Evolutionary conservation across 2,329 filamentous ascomycete species (phyloP).

Genomic region (Ophiostoma angusticollis): DNA sequence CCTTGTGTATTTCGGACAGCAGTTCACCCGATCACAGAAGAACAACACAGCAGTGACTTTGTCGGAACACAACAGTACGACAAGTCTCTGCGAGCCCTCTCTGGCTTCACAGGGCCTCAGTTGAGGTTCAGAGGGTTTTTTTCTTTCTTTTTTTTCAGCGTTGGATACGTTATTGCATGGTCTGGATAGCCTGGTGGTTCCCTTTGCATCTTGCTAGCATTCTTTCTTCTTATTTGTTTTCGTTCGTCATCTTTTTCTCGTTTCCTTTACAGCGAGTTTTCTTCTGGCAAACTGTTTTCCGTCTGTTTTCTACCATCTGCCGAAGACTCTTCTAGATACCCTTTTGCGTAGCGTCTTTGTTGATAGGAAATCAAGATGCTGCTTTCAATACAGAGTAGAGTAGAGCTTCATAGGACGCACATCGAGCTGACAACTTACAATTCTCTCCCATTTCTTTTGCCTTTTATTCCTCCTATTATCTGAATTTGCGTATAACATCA

Average conservation of each 20-base stretch:
- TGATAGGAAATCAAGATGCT: conserved; percentile 3
- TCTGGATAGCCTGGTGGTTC: too few species aligned
- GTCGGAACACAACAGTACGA: conserved; percentile 11
- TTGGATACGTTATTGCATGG: too few species aligned
- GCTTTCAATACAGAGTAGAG: neutral
- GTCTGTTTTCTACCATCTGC: neutral
- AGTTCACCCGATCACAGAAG: neutral
- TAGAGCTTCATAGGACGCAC: neutral
- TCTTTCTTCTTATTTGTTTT: neutral
- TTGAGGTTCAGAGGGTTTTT: conserved; percentile 5
- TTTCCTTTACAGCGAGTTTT: neutral
- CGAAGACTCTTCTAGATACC: too few species aligned
- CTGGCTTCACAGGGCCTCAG: conserved; percentile 8
- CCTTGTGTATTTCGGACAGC: conserved; percentile 6
- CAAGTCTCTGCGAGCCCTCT: conserved; percentile 5
- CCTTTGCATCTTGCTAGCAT: neutral
- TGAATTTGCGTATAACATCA: too few species aligned
- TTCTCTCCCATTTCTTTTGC: neutral
- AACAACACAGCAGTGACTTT: conserved; percentile 1
- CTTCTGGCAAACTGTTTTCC: neutral
- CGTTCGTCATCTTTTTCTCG: neutral
- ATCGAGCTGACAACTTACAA: neutral
- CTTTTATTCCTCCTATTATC: neutral
- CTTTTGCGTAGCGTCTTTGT: conserved; percentile 1
- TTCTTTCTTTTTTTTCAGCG: neutral